Base-by-base conservation (phyloP, 2,329 filamentous ascomycete genomes). In the Aspergillus costaricaensis region DNA sequence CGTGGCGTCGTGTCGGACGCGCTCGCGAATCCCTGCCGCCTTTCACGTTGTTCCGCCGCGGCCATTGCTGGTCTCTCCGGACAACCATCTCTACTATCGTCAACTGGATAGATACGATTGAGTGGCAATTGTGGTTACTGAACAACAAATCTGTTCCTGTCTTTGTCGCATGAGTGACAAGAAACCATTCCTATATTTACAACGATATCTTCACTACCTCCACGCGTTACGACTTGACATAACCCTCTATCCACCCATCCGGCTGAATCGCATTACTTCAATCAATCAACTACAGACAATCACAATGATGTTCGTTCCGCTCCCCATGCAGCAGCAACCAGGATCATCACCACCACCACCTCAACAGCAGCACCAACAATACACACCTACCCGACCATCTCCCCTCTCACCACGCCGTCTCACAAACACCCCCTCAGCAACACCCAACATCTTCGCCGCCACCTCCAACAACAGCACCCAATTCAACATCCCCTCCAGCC, bases 281-380 rank as follows among this genome's bases (percentile, higher is more conserved):
- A 36, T 36, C 32, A 36, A 36, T 36, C 32, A 36, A 5, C 32
- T 12, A 48, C 25, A 51, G 30, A 36, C 17, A 12, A 17, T 15
- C 53, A 50, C 32, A 58, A 58, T 53, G 51, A 75, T 75, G 73
- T 74, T 74, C 64, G 70, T 70, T 44, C 59, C 71, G 63, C 67
- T 70, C 19, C 54, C 64, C 30, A 56, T 60, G 50, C 63, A 63
- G 41, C 61, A 55, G 39, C 66, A 17, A 59, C 61, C 25, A 62
- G 66, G 32, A 55, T 64, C 32, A 64, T 66, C 30, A 68, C 64
- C 14, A 23, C 44, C 27, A 27, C 47, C 27, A 12, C 47, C 14
- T n/a, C 47, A 32, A 17, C 47, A 49, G 10, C 23, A 49, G 9
- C 23, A 49, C 6, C 47, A n/a, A 17, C 47, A 30, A 50, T 27